Evolutionary conservation across 371 early-diverging fungal species (phyloP).

Genomic region (Blakeslea trispora): DNA sequence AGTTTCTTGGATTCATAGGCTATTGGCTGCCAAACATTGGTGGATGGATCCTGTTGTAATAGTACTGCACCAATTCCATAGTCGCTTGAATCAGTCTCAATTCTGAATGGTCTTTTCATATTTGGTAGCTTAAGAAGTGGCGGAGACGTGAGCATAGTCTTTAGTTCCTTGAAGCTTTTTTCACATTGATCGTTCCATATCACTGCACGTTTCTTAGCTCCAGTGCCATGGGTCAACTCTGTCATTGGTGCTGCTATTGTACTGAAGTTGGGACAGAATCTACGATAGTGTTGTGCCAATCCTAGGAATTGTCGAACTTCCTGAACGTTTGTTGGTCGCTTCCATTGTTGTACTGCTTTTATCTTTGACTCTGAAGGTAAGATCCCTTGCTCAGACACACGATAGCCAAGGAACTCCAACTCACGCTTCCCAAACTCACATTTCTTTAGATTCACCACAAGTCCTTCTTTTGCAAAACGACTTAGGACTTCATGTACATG

Average conservation of each 20-base stretch:
- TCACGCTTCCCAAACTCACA: neutral
- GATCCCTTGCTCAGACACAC: neutral
- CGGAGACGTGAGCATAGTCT: conserved; percentile 5
- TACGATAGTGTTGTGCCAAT: neutral
- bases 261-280: neutral
- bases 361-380: neutral
- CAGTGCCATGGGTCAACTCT: conserved; percentile 21
- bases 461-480: neutral
- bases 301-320: conserved; percentile 2
- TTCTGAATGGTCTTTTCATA: conserved; percentile 18
- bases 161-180: conserved; percentile 2
- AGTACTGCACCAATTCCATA: conserved; percentile 30
- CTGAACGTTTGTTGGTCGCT: neutral
- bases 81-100: conserved; percentile 39
- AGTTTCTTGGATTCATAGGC: conserved; percentile 33
- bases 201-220: conserved; percentile 4
- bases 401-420: neutral
- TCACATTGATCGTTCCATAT: too few relatives aligned
- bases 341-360: neutral
- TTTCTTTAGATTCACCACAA: neutral
- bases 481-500: neutral
- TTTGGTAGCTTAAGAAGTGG: conserved; percentile 25
- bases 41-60: conserved; percentile 18
- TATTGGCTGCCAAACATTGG: conserved; percentile 7
- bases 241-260: neutral